Evolutionary conservation across 108 stramenopile genomes (phyloP).

Genomic region (Skeletonema menzelii): DNA sequence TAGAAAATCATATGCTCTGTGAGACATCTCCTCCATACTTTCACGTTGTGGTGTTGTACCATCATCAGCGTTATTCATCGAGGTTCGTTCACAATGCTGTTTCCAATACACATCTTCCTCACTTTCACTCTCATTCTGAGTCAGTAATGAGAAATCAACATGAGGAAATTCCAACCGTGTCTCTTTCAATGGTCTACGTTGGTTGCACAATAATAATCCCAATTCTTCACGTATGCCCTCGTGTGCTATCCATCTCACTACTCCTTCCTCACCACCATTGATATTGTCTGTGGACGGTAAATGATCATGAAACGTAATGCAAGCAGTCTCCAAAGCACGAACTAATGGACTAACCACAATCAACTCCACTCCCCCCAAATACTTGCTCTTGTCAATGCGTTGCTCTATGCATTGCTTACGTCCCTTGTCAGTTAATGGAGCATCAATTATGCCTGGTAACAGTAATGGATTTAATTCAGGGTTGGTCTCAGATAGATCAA

Average conservation of each 20-base stretch:
- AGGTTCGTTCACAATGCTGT: too few species aligned
- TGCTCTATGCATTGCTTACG: slow-evolving; percentile 57
- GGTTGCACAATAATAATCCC: slow-evolving; percentile 77
- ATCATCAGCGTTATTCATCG: too few species aligned
- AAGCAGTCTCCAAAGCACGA: slow-evolving; percentile 71
- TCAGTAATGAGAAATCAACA: too few species aligned
- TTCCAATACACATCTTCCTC: too few species aligned
- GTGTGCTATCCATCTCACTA: slow-evolving; percentile 65
- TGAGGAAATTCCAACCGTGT: slow-evolving; percentile 58
- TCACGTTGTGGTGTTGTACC: slow-evolving; percentile 3
- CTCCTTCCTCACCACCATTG: too few species aligned
- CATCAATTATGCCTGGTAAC: slow-evolving; percentile 67
- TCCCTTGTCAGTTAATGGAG: slow-evolving; percentile 80
- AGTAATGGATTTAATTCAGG: slow-evolving; percentile 64
- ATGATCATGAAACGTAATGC: slow-evolving; percentile 67
- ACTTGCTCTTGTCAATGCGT: slow-evolving; percentile 16
- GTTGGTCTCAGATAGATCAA: slow-evolving; percentile 35
- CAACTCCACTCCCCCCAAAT: slow-evolving; percentile 49
- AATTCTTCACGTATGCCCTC: slow-evolving; percentile 75
- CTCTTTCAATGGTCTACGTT: slow-evolving; percentile 56
- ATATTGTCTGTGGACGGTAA: slow-evolving; percentile 2
- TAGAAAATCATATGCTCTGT: slow-evolving; percentile 33
- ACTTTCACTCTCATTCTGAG: too few species aligned
- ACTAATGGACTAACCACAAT: slow-evolving; percentile 70
- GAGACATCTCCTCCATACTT: slow-evolving; percentile 33